These are phyloP conservation scores for Solanum clarkiae DNA, from an alignment of 257 asterid genomes.

Conservation along the genomic window DNA sequence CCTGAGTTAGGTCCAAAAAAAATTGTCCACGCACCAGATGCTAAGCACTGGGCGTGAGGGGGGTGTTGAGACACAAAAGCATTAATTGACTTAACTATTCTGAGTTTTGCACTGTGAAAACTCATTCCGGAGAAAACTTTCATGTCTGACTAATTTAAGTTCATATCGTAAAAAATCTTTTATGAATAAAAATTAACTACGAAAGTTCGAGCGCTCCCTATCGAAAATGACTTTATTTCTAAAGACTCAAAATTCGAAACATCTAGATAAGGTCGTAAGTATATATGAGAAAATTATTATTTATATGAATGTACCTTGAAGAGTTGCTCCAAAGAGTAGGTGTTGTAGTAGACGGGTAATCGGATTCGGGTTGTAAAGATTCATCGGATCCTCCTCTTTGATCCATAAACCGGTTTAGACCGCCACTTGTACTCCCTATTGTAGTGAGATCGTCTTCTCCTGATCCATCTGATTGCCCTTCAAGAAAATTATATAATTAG, in stretches of 20 bases:
- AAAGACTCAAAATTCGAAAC: not conserved
- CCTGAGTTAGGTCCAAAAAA: too few species aligned
- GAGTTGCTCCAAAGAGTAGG: conserved; percentile 82
- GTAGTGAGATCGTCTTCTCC: conserved; percentile 84
- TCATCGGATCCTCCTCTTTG: conserved; percentile 52
- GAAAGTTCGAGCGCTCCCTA: not conserved
- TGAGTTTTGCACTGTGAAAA: not conserved
- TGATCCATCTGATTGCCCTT: conserved; percentile 94
- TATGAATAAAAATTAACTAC: not conserved
- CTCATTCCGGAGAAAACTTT: not conserved
- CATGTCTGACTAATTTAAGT: not conserved
- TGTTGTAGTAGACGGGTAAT: conserved; percentile 35
- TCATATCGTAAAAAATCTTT: not conserved
- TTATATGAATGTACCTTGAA: conserved; percentile 41
- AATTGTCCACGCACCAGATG: too few species aligned
- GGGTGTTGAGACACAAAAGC: too few species aligned
- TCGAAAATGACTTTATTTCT: not conserved
- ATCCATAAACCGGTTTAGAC: conserved; percentile 37
- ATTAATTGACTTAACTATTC: not conserved
- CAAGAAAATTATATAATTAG: not conserved
- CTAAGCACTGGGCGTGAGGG: too few species aligned
- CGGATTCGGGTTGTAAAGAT: conserved; percentile 36
- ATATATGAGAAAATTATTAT: not conserved
- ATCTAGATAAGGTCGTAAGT: not conserved
- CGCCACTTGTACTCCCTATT: conserved; percentile 36